phyloP scores from a whole-genome alignment of 2,329 filamentous ascomycete species.

The Herpotrichia juniperi region DNA sequence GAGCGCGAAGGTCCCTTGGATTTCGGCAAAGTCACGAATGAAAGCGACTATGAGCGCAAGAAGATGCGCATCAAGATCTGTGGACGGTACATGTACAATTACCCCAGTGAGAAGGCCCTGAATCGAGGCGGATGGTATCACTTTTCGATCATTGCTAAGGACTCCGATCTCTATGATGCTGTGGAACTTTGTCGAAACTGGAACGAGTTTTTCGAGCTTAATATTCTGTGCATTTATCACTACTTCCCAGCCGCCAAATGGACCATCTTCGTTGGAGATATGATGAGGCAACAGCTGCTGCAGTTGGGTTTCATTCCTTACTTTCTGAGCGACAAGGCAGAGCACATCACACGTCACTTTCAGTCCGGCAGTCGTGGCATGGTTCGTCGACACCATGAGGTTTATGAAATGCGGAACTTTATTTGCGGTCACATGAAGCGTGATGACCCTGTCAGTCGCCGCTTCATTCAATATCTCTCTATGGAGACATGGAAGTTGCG shows the following conservation, averaged over 20 bases:
- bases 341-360: constrained; percentile 36
- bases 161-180: constrained; percentile 52
- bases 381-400: constrained; percentile 40
- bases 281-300: constrained; percentile 47
- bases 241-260: constrained; percentile 57
- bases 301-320: constrained; percentile 50
- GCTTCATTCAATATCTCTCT: constrained; percentile 51
- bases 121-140: constrained; percentile 57
- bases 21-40: constrained; percentile 45
- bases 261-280: constrained; percentile 50
- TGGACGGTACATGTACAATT: constrained; percentile 58
- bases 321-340: constrained; percentile 39
- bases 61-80: constrained; percentile 55
- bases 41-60: constrained; percentile 37
- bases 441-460: constrained; percentile 48
- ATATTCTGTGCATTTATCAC: constrained; percentile 51
- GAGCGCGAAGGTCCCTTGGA: constrained; percentile 38
- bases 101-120: constrained; percentile 56
- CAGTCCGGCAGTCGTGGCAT: constrained; percentile 42
- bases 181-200: constrained; percentile 57
- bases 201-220: constrained; percentile 59
- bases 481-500: constrained; percentile 48
- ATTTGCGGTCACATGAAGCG: constrained; percentile 52
- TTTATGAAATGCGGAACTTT: constrained; percentile 48
- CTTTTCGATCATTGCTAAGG: constrained; percentile 58